These are phyloP conservation scores for Leishmania gerbilli DNA, from an alignment of 208 protist species.

Conservation along the genomic window DNA sequence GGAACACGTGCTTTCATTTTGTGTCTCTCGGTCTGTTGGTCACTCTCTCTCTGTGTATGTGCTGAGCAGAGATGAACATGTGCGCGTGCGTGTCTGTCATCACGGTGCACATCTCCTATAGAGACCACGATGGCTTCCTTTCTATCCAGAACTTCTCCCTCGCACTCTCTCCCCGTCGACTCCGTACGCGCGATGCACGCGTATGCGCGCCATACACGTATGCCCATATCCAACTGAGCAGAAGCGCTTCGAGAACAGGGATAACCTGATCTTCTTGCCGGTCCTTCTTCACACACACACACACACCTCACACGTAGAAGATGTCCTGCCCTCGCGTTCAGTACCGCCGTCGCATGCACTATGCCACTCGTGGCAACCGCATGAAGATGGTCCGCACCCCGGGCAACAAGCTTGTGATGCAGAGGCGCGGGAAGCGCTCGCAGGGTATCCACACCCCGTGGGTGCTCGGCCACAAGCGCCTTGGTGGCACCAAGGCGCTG, in stretches of 20 bases:
- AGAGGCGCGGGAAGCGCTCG: constrained; percentile 95
- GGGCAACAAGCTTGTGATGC: constrained; percentile 94
- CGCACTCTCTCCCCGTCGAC: neutral
- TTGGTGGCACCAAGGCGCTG: constrained; percentile 92
- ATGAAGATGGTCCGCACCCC: constrained; percentile 86
- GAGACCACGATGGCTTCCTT: neutral
- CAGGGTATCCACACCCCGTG: constrained; percentile 92
- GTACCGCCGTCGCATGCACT: constrained; percentile 85
- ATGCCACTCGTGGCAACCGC: constrained; percentile 76
- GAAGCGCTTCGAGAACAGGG: neutral
- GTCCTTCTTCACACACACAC: neutral
- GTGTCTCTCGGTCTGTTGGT: neutral
- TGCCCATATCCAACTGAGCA: neutral
- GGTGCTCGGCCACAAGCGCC: constrained; percentile 92
- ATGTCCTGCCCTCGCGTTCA: constrained; percentile 77
- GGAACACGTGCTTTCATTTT: neutral
- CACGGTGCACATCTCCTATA: neutral
- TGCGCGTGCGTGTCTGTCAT: neutral
- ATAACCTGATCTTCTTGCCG: neutral
- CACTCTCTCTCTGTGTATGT: neutral
- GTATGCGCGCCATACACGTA: neutral
- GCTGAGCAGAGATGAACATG: constrained; percentile 5
- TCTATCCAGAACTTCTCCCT: constrained; percentile 3
- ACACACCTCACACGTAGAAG: neutral
- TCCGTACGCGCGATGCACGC: neutral